These are phyloP conservation scores for Ophiocordyceps sinensis DNA, from an alignment of 2,329 filamentous ascomycete genomes.

Conservation along the genomic window DNA sequence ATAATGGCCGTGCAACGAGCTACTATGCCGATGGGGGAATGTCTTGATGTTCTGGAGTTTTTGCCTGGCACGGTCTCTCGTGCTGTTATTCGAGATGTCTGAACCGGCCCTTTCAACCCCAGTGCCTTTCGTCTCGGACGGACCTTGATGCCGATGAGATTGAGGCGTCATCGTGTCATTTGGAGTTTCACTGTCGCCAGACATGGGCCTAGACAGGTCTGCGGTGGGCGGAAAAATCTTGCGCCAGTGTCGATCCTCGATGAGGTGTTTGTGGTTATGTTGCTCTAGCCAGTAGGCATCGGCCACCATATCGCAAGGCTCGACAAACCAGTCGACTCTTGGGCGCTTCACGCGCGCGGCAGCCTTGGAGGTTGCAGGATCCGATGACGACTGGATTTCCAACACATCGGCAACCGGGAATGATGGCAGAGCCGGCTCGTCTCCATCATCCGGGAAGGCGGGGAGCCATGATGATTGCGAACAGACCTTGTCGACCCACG, in stretches of 20 bases:
- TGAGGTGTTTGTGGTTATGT: conserved; percentile 60
- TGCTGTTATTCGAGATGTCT: conserved; percentile 32
- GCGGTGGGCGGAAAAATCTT: conserved; percentile 47
- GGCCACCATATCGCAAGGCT: conserved; percentile 73
- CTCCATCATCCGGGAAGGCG: conserved; percentile 7
- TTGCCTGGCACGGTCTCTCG: conserved; percentile 44
- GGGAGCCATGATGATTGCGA: conserved; percentile 14
- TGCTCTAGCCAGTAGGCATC: conserved; percentile 88
- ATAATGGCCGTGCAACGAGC: conserved; percentile 26
- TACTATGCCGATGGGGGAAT: conserved; percentile 38
- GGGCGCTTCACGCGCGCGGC: conserved; percentile 52
- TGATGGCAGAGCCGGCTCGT: conserved; percentile 21
- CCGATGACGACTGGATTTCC: conserved; percentile 25
- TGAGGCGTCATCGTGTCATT: conserved; percentile 10
- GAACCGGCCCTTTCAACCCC: conserved; percentile 18
- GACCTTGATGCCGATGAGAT: conserved; percentile 10
- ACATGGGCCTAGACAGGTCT: conserved; percentile 14
- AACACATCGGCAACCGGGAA: conserved; percentile 32
- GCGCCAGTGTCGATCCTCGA: conserved; percentile 66
- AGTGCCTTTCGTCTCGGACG: conserved; percentile 8
- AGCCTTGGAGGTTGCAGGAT: conserved; percentile 26
- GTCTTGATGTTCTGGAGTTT: conserved; percentile 42
- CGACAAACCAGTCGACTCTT: conserved; percentile 71
- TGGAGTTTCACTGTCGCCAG: conserved; percentile 15
- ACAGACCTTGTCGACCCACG: conserved; percentile 61